Evolutionary conservation across 441 rosid genomes (phyloP).

Genomic region (Euphorbia schlechtendalii): DNA sequence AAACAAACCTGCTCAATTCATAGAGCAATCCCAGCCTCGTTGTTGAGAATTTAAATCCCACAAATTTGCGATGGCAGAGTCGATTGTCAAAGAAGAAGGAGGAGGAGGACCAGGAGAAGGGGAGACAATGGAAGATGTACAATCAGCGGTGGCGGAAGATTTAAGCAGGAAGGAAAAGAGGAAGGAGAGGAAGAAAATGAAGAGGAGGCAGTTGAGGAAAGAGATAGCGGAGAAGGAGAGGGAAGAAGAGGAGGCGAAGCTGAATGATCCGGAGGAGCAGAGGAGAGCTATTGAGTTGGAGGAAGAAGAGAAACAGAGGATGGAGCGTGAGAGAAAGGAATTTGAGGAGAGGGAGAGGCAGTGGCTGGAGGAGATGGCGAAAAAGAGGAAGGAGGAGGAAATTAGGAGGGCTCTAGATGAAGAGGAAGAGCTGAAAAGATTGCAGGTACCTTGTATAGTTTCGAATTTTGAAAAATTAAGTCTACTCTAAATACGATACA

Average conservation of each 20-base stretch:
- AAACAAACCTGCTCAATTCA: too few relatives aligned
- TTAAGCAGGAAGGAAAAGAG: slow-evolving; percentile 66
- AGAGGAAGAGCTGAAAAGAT: slow-evolving; percentile 24
- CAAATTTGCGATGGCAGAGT: slow-evolving; percentile 9
- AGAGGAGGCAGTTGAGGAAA: slow-evolving; percentile 66
- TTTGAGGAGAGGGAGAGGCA: slow-evolving; percentile 75
- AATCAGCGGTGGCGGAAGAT: neutral
- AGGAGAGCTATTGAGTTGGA: slow-evolving; percentile 43
- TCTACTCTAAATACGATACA: neutral
- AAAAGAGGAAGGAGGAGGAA: slow-evolving; percentile 47
- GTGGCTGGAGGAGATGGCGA: slow-evolving; percentile 65
- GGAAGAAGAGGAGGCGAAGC: slow-evolving; percentile 47
- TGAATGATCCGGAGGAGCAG: slow-evolving; percentile 67
- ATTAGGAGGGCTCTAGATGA: slow-evolving; percentile 38
- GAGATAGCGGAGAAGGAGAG: slow-evolving; percentile 67
- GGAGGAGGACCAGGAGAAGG: neutral
- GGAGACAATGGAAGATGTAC: slow-evolving; percentile 16
- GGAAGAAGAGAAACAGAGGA: slow-evolving; percentile 51
- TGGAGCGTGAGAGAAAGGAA: slow-evolving; percentile 56
- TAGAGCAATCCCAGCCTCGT: neutral
- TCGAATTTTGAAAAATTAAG: neutral
- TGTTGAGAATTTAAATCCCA: neutral
- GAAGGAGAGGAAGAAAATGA: slow-evolving; percentile 71
- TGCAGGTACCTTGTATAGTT: slow-evolving; percentile 30
- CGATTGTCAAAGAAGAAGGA: neutral